Conservation (phyloP, 768 basidiomycete species). For the Mycena olivaceomarginata region DNA sequence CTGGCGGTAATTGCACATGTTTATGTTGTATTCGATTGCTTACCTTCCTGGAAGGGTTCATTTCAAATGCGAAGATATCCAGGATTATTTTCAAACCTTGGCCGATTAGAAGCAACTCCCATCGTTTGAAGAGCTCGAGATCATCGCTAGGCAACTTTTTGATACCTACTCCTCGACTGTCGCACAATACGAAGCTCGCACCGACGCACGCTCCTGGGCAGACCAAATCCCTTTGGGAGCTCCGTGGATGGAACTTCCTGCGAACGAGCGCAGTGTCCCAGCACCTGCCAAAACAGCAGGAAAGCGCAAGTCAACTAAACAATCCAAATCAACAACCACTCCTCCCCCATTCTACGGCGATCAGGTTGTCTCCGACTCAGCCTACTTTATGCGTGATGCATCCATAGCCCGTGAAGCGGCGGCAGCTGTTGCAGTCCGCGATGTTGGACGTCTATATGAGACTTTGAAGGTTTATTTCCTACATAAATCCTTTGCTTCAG, state of each 20-base stretch:
- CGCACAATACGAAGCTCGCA: background rate
- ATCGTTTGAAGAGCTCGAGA: constrained; percentile 3
- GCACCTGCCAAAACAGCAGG: too few relatives aligned
- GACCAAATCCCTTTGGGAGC: background rate
- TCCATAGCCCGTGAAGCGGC: background rate
- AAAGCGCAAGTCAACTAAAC: background rate
- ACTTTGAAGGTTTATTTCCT: constrained; percentile 4
- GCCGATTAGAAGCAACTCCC: background rate
- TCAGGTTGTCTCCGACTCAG: background rate
- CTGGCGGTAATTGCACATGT: constrained; percentile 32
- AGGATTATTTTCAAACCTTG: background rate
- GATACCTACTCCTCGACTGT: background rate
- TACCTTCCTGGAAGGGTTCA: background rate
- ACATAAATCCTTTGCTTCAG: background rate
- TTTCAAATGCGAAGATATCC: constrained; percentile 7
- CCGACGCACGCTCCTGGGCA: background rate
- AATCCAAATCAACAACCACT: background rate
- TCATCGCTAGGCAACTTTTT: background rate
- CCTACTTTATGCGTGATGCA: constrained; percentile 7
- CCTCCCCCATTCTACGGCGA: constrained; percentile 9
- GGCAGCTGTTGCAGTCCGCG: background rate
- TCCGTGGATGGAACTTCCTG: background rate
- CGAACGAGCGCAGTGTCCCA: background rate
- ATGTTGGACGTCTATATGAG: constrained; percentile 9
- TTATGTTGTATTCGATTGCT: background rate